Evolutionary conservation across 371 early-diverging fungal species (phyloP).

Genomic region (Apophysomyces ossiformis): DNA sequence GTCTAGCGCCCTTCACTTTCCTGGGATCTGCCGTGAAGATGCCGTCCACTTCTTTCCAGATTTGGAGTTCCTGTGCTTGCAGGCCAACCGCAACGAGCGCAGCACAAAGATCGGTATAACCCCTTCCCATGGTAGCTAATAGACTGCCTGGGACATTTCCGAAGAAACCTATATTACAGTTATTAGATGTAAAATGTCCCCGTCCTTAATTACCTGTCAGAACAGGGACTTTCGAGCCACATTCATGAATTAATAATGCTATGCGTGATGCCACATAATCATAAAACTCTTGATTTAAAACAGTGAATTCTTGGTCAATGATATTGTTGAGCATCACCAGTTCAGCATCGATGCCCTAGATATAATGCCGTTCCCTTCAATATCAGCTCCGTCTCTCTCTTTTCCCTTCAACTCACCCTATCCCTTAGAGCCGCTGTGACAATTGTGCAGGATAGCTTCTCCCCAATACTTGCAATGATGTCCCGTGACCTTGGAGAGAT

Average conservation of each 20-base stretch:
- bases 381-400: neutral
- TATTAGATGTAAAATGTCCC: constrained; percentile 3
- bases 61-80: constrained; percentile 87
- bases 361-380: neutral
- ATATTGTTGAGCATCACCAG: constrained; percentile 85
- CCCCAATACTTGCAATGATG: constrained; percentile 95
- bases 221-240: constrained; percentile 77
- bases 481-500: constrained; percentile 96
- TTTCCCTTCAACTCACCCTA: constrained; percentile 32
- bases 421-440: constrained; percentile 83
- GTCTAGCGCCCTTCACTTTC: constrained; percentile 86
- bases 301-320: constrained; percentile 72
- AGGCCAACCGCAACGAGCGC: constrained; percentile 93
- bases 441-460: constrained; percentile 88
- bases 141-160: constrained; percentile 96
- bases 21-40: constrained; percentile 99
- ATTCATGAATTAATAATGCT: constrained; percentile 61
- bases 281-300: constrained; percentile 90
- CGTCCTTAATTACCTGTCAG: constrained; percentile 68
- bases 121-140: constrained; percentile 91
- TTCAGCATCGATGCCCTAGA: constrained; percentile 79
- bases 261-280: constrained; percentile 80
- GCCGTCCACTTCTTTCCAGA: constrained; percentile 99
- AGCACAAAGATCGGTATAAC: constrained; percentile 98
- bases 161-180: constrained; percentile 77